phyloP scores from a whole-genome alignment of 441 rosid genomes.

The Sinapis alba region DNA sequence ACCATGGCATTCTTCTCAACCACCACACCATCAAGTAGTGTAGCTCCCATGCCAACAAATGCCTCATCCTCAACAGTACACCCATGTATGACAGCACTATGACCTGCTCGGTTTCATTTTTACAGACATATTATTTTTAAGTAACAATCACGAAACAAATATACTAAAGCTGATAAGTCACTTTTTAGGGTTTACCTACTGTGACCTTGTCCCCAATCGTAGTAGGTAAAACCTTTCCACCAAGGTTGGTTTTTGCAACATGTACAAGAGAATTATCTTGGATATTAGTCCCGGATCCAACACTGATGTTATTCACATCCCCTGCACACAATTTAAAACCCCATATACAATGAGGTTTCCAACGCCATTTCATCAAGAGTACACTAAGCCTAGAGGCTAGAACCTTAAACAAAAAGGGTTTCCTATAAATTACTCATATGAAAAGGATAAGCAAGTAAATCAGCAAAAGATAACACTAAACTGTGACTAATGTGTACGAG shows the following conservation, averaged over 20 bases:
- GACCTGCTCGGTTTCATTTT: conserved; percentile 51
- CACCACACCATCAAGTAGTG: conserved; percentile 68
- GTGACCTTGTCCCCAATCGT: conserved; percentile 89
- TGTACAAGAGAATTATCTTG: conserved; percentile 96
- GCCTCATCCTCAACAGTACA: conserved; percentile 78
- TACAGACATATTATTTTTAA: neutral
- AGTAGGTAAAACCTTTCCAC: conserved; percentile 89
- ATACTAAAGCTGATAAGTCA: neutral
- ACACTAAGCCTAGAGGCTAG: neutral
- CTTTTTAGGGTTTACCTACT: conserved; percentile 58
- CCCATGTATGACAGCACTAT: conserved; percentile 75
- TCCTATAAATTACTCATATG: neutral
- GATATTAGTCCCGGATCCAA: conserved; percentile 97
- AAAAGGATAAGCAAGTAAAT: neutral
- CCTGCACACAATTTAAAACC: conserved; percentile 47
- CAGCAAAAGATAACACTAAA: neutral
- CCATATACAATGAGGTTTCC: neutral
- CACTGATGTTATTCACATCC: conserved; percentile 79
- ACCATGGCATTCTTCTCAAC: conserved; percentile 79
- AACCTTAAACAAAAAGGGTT: neutral
- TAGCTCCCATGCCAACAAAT: conserved; percentile 80
- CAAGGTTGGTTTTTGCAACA: conserved; percentile 86
- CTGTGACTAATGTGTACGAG: neutral
- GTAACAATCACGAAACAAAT: neutral
- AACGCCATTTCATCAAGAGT: neutral